These are phyloP conservation scores for Quercus parvula DNA, from an alignment of 306 rosid genomes.

Conservation along the genomic window DNA sequence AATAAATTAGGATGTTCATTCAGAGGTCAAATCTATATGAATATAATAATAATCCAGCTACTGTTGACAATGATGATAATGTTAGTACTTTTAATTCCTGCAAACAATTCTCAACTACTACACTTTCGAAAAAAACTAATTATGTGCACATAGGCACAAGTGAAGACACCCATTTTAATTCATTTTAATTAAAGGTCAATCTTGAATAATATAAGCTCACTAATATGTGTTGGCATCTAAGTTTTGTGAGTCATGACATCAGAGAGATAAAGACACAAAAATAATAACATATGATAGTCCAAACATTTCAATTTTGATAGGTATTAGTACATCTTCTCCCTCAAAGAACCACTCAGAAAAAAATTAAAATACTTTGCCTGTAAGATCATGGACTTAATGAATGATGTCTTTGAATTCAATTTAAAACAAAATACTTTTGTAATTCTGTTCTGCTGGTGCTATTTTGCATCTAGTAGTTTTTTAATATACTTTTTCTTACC, in stretches of 20 bases:
- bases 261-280: not conserved
- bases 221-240: not conserved
- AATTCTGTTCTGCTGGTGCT: too few relatives aligned
- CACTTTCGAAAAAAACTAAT: not conserved
- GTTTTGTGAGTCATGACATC: not conserved
- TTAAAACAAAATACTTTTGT: not conserved
- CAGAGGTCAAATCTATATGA: not conserved
- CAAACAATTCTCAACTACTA: not conserved
- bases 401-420: not conserved
- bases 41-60: not conserved
- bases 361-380: not conserved
- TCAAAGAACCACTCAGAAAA: not conserved
- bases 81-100: not conserved
- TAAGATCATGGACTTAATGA: not conserved
- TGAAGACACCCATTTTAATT: not conserved
- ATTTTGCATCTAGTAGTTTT: too few relatives aligned
- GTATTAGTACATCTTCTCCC: not conserved
- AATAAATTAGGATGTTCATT: not conserved
- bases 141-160: not conserved
- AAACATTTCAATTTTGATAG: not conserved
- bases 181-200: not conserved
- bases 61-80: not conserved
- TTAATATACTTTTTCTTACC: too few relatives aligned
- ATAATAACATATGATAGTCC: not conserved
- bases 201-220: not conserved